Evolutionary conservation across 2,329 filamentous ascomycete species (phyloP), one percentile per base, ranked within the genome.

Genomic region (Mycosphaerella sp.): DNA sequence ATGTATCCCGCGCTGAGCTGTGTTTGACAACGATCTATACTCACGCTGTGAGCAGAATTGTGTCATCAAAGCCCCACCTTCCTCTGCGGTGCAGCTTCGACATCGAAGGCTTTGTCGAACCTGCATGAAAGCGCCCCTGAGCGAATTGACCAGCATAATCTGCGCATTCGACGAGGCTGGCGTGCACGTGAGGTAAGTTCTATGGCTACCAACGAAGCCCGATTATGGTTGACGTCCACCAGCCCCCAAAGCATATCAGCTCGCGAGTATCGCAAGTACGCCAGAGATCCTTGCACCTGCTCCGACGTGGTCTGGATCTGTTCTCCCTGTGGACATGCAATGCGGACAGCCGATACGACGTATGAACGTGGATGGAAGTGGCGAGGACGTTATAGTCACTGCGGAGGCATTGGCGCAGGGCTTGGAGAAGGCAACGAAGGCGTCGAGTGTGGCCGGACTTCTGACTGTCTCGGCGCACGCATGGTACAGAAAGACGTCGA

Each of bases 391-490:
- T 96, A 95, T 67, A 77, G 76, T 13, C 86, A 88, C 58, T 82
- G 88, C 0, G 85, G 90, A 16, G 87, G 88, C 2, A 76, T 94
- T 0, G 89, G 89, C 18, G 90, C 87, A 0, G 90, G 90, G 4
- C 88, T 95, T 27, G 89, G 89, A 39, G 88, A 95, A 61, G 89
- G 89, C 28, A 84, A 89, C 62, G 85, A 91, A 61, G 90, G 89
- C 27, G 89, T 96, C 12, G 83, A 88, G 57, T 97, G 90, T 65
- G 90, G 89, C 0, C 81, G 88, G n/a, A 85, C 84, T 36, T 72
- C 73, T n/a, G 68, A 75, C 32, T 97, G 90, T 69, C 78, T 89
- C n/a, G 86, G 82, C 0, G 85, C 85, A 5, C 78, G 82, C 53
- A 82, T 87, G 59, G 83, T 87, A 28, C 87, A 93, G 68, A 82